Base-by-base conservation (phyloP, 192 early-diverging fungal species). In the Kappamyces sp. region DNA sequence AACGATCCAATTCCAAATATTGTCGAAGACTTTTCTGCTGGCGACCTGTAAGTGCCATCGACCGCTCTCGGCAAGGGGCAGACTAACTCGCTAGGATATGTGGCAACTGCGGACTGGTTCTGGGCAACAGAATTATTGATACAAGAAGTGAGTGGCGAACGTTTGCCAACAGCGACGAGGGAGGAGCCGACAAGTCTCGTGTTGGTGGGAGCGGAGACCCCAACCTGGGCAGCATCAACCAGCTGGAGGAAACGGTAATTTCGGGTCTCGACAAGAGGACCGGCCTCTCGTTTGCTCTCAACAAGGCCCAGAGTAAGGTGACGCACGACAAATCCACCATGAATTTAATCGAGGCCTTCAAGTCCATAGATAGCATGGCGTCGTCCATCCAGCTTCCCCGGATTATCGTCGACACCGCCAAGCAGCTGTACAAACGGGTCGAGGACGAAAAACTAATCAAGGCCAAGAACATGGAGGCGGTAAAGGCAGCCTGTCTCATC, bases 101-200 rank as follows among this genome's bases (percentile, higher is more conserved):
- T 73, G 90, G 86, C 12, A 85, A 88, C 68, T 98, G 95, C 70
- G 72, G 77, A 11, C 62, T 91, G 2, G 86, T 89, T 5, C 77
- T 96, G 1, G 89, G 88, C 9, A 84, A 93, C 63, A 78, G 92
- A 14, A 83, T 96, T 61, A 91, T 93, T 57, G 91, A 91, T 66
- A 92, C 94, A 32, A 84, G 93, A 7, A 91, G 89, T 1, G 95
- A 98, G 67, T 98, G 95, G 95, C 86, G 95, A 48, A 98, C 93
- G 29, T 91, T 93, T 64, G 83, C 89, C 22, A 90, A 91, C 66
- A 62, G 66, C 1, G 76, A 78, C 49, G 91, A 92, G 57, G 91
- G 85, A 61, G 88, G 85, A 46, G 89, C 68, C 34, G 87, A 91
- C 63, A 90, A 88, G n/a, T 90, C 87, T 49, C 89, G 88, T 86